Conservation (phyloP, 495 filamentous ascomycete species). For the Penicillium canariense region DNA sequence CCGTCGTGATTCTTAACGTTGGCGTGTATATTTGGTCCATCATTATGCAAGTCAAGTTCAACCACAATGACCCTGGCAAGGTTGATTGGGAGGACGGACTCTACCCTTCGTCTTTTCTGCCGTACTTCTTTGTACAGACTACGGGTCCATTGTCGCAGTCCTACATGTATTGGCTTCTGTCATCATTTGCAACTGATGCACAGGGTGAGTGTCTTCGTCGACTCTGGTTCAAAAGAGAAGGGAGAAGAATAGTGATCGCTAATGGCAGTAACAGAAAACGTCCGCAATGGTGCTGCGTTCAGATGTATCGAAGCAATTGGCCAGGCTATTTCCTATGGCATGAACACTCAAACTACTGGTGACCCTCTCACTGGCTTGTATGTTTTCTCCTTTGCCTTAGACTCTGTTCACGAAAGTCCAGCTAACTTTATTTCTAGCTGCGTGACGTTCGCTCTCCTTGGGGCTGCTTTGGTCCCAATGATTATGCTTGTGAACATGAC, state of each 20-base stretch:
- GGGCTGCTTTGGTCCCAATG: constrained; percentile 24
- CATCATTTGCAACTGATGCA: constrained; percentile 30
- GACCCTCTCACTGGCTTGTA: constrained; percentile 30
- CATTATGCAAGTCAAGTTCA: constrained; percentile 28
- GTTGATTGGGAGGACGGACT: constrained; percentile 29
- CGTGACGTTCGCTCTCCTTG: constrained; percentile 28
- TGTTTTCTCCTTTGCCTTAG: neutral
- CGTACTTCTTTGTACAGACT: constrained; percentile 35
- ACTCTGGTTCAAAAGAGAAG: neutral
- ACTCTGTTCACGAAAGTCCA: neutral
- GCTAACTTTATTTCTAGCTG: constrained; percentile 15
- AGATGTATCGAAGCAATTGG: constrained; percentile 32
- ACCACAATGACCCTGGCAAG: constrained; percentile 23
- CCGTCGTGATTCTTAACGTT: constrained; percentile 27
- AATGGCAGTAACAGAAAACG: constrained; percentile 20
- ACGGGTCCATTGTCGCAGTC: constrained; percentile 31
- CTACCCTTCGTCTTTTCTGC: constrained; percentile 27
- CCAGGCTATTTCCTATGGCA: constrained; percentile 30
- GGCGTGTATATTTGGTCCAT: constrained; percentile 35
- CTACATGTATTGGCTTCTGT: constrained; percentile 35
- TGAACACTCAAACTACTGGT: constrained; percentile 32
- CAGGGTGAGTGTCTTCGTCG: constrained; percentile 18
- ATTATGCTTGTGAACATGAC: constrained; percentile 30
- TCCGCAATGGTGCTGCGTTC: constrained; percentile 32
- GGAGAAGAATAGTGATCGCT: neutral